These are phyloP conservation scores for Neckera pumila DNA, from an alignment of 225 moss, liverwort and hornwort genomes.

Conservation along the genomic window DNA sequence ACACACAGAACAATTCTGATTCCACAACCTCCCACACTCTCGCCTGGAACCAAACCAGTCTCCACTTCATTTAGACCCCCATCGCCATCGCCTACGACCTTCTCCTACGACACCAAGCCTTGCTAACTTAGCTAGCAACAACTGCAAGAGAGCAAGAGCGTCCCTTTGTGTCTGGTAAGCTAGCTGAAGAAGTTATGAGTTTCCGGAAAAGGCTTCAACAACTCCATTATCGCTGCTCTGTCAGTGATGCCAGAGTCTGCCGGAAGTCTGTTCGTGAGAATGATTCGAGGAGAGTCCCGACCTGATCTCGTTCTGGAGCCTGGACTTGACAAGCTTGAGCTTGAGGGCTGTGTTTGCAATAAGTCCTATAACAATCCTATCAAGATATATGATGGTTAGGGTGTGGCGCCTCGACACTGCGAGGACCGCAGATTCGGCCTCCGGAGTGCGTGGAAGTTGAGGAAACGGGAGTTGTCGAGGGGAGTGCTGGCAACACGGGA, in stretches of 20 bases:
- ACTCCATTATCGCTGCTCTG: no score
- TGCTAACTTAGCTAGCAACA: no score
- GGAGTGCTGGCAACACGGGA: background rate
- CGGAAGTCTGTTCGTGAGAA: background rate
- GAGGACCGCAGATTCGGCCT: background rate
- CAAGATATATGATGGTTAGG: background rate
- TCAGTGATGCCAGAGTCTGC: background rate
- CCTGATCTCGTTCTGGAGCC: background rate
- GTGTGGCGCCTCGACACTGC: slow-evolving; percentile 9
- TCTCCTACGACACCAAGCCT: background rate
- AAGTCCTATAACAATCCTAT: background rate
- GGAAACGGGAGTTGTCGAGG: background rate
- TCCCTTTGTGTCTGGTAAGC: background rate
- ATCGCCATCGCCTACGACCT: background rate
- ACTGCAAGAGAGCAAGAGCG: background rate
- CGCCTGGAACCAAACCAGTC: background rate
- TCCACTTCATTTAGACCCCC: background rate
- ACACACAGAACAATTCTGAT: background rate
- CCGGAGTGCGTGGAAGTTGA: background rate
- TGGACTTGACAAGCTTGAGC: background rate
- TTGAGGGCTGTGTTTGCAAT: background rate
- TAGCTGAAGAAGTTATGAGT: background rate
- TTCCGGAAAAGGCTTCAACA: no score
- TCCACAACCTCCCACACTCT: background rate
- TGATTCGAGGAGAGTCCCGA: background rate